Evolutionary conservation across 192 early-diverging fungal genomes (phyloP), one percentile per base, ranked within the genome.

Genomic region (Rhizophagus sp.): DNA sequence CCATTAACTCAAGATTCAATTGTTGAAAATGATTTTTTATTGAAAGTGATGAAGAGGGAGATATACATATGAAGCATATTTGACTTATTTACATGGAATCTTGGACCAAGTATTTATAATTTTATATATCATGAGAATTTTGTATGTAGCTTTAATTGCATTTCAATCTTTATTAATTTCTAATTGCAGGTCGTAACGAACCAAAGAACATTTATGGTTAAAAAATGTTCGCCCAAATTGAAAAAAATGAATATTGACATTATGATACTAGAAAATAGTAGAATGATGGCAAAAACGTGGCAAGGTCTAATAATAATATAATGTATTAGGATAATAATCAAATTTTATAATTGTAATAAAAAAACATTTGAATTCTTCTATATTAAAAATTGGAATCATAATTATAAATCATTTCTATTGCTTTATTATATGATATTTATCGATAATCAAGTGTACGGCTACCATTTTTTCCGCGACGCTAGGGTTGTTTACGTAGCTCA

Each of bases 391-490:
- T 50, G 49, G 15, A 50, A 2, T 15, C 10, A 15, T 50, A 15
- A 50, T 50, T 50, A 15, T 3, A 15, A 15, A 50, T 50, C 2
- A 50, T 15, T 50, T 49, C 4, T 49, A 49, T 10, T 11, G 4
- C 7, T 49, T 49, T 49, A 12, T 49, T 50, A 15, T 15, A 39
- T 39, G 34, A 34, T 50, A 1, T 50, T 15, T 15, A 50, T 15
- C 13, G 49, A 50, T 0, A 50, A 30, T 30, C 27, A 30, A 30
- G 27, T 30, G 27, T 70, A 15, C 68, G 34, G 39, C 13, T 41
- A 70, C 36, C 68, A 44, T 70, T 47, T 70, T 70, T 70, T 70
- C 68, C 8, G 68, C 34, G 39, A 70, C 34, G 33, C 39, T 70
- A 70, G 68, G 68, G 33, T 41, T 36, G 34, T 70, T 70, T 19